phyloP scores from a whole-genome alignment of 2,329 filamentous ascomycete genomes.

The Remersonia thermophila region DNA sequence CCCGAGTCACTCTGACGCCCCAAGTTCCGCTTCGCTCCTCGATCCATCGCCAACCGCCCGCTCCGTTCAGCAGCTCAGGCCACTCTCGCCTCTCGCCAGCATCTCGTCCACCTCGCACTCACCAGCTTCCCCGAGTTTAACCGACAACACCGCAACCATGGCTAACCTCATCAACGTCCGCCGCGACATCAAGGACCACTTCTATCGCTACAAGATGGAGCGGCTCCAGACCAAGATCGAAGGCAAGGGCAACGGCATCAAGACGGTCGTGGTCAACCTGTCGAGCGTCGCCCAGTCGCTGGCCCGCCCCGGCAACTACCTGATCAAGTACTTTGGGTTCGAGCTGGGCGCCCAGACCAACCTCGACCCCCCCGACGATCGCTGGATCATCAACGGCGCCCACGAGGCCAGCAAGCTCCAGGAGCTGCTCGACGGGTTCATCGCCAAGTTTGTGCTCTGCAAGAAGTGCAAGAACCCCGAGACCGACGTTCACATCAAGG shows the following conservation, averaged over 20 bases:
- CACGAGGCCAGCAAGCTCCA: constrained; percentile 93
- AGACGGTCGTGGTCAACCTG: constrained; percentile 94
- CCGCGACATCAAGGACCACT: constrained; percentile 93
- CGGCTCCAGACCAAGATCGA: constrained; percentile 97
- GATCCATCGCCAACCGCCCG: constrained; percentile 19
- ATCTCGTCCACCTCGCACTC: constrained; percentile 1
- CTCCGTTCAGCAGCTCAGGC: constrained; percentile 16
- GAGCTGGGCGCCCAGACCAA: constrained; percentile 98
- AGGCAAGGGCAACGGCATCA: constrained; percentile 99
- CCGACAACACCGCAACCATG: constrained; percentile 55
- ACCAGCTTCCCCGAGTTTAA: not conserved
- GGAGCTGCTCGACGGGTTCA: constrained; percentile 97
- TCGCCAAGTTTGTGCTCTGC: constrained; percentile 97
- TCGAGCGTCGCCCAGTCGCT: constrained; percentile 86
- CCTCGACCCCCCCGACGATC: constrained; percentile 90
- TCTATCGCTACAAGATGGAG: constrained; percentile 99
- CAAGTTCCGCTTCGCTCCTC: constrained; percentile 29
- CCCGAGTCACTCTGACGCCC: constrained; percentile 44
- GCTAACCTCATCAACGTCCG: constrained; percentile 88
- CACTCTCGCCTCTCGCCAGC: not conserved
- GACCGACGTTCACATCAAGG: constrained; percentile 91
- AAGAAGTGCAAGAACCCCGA: constrained; percentile 99
- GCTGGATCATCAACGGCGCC: constrained; percentile 99
- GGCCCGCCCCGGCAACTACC: constrained; percentile 80
- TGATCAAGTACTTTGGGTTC: constrained; percentile 99